phyloP scores from a whole-genome alignment of 2,329 filamentous ascomycete species.

The Coniochaeta ligniaria region DNA sequence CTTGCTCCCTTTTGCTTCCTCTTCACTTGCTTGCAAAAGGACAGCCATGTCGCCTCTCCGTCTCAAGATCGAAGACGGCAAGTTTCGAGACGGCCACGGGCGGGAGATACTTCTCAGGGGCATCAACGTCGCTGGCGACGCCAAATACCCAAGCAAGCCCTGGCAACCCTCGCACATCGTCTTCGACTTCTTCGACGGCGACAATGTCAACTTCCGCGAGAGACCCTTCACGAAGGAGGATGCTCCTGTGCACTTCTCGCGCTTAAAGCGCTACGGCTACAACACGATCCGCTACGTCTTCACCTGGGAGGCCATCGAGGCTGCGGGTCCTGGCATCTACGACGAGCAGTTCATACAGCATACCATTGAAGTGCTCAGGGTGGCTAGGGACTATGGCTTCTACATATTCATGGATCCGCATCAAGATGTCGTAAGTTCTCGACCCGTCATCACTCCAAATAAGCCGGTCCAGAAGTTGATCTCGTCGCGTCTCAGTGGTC shows the following conservation, averaged over 20 bases:
- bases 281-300: constrained; percentile 96
- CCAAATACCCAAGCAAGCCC: constrained; percentile 80
- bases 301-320: constrained; percentile 98
- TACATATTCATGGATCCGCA: constrained; percentile 99
- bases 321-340: constrained; percentile 81
- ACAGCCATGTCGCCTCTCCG: constrained; percentile 63
- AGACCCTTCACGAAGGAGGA: constrained; percentile 80
- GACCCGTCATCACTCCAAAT: constrained; percentile 10
- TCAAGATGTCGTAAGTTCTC: constrained; percentile 71
- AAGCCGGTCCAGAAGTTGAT: constrained; percentile 4
- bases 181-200: constrained; percentile 84
- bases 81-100: constrained; percentile 74
- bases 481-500: constrained; percentile 60
- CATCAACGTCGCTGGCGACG: constrained; percentile 88
- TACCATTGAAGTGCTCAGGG: constrained; percentile 75
- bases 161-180: constrained; percentile 72
- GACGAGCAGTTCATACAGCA: constrained; percentile 91
- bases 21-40: not conserved
- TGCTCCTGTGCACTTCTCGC: constrained; percentile 77
- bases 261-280: constrained; percentile 84
- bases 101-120: constrained; percentile 85
- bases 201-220: constrained; percentile 81
- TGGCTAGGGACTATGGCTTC: constrained; percentile 86
- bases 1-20: not conserved
- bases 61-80: constrained; percentile 75